Base-by-base conservation (phyloP, 176 grass and related monocot genomes). In the Aegilops tauschii region DNA sequence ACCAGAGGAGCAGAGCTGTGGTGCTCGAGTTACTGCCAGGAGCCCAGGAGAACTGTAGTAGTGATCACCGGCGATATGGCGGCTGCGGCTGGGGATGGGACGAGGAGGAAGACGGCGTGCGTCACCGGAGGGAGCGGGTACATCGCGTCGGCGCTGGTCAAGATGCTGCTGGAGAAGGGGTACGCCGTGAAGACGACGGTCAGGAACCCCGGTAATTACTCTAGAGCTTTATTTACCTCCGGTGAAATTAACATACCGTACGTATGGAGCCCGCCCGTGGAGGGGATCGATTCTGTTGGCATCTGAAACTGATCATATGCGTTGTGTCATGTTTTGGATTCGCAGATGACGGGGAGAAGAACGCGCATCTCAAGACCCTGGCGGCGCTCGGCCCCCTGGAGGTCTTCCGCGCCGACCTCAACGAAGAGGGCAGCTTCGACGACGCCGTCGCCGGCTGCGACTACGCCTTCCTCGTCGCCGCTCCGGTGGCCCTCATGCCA, bases 71-170 rank as follows among this genome's bases (percentile, higher is more conserved):
- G 29, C 42, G 17, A 58, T 3, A 40, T 88, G 72, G 47, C 72
- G 42, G 27, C 40, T 12, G 40, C 81, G 65, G 52, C 36, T 5
- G 80, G 31, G 2, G 78, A 67, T 54, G 47, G 44, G 44, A 45
- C 9, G 44, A 50, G 7, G 13, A 78, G 77, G 69, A 93, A 76
- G 82, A 84, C 37, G 63, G 94, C 61, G 30, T 96, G 94, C 45
- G 94, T 96, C 7, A 96, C 94, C 14, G 94, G 94, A 37, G 92
- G 92, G 3, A 93, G 83, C 54, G 94, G 94, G 0, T 93, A 84
- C 77, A 84, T 96, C 6, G 91, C 89, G 0, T 92, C 91, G 3
- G 80, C 47, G 17, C 89, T 96, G 10, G 78, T 93, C 70, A 92
- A 90, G 74, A 90, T 87, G 65, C 64, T 93, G 80, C 91, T 97